Base-by-base conservation (phyloP, 208 protist genomes). In the Kentomonas sorsogonicus region DNA sequence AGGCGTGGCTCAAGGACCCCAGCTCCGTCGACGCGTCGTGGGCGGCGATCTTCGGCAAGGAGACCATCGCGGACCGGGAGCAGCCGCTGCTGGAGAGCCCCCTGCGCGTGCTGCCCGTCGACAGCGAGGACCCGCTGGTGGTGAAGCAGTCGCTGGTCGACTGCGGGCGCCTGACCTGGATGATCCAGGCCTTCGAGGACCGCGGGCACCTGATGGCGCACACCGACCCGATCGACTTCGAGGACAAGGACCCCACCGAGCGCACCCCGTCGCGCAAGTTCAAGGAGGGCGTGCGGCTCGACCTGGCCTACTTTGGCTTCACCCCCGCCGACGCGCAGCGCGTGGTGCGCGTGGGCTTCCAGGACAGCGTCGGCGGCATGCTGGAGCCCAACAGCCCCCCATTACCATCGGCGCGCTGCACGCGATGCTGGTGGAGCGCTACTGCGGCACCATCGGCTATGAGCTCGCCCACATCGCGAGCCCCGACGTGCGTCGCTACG, bases 391-490 rank as follows among this genome's bases (percentile, higher is more conserved):
- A 63, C 22, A 82, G 70, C 22, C 66, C 66, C 1, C 76, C 1
- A 92, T 92, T 80, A 91, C 77, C 41, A 88, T 95, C 33, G 53
- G 75, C 30, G 56, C 81, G 70, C 71, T 97, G 11, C 77, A 95
- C 63, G 53, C 69, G 25, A 51, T 86, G 47, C 78, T 98, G 34
- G 84, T 82, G 62, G 58, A 66, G 27, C 75, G 75, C 27, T 98
- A 98, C 74, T 95, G 84, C 68, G 80, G 82, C 15, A 85, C 68
- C 33, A 82, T 98, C 47, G 94, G 94, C 40, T 95, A 82, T 50
- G 95, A 98, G 82, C 92, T 97, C 51, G 89, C 97, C 65, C 96
- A 99, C 69, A 96, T 99, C 69, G 61, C 72, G 26, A 74, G 96
- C 54, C 60, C 66, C 26, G 81, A 95, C 39, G 73, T 79, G 56